Evolutionary conservation across 78 protist genomes (phyloP).

Genomic region (Emiliania huxleyi): DNA sequence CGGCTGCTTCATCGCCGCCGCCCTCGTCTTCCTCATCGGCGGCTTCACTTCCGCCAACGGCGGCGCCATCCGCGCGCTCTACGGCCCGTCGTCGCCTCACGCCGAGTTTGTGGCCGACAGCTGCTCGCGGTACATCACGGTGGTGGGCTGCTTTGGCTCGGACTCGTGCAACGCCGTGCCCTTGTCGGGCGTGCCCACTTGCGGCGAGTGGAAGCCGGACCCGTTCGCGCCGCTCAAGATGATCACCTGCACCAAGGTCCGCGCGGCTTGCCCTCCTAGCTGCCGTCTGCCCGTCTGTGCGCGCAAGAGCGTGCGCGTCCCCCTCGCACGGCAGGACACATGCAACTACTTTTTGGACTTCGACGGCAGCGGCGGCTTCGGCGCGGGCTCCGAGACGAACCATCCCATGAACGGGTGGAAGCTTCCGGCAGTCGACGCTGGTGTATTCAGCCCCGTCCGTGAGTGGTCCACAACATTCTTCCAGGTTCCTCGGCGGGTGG

Average conservation of each 20-base stretch:
- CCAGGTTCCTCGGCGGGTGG: constrained; percentile 14
- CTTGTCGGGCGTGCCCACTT: not conserved
- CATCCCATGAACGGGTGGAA: not conserved
- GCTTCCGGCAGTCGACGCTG: too few relatives aligned
- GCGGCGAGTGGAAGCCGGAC: constrained; percentile 35
- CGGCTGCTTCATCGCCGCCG: not conserved
- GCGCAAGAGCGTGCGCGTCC: too few relatives aligned
- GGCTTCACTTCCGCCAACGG: not conserved
- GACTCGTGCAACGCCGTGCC: not conserved
- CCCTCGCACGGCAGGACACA: too few relatives aligned
- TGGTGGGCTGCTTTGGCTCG: not conserved
- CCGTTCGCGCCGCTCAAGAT: not conserved
- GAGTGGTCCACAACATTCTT: too few relatives aligned
- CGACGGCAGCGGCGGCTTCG: not conserved
- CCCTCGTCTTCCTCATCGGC: not conserved
- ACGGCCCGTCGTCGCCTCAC: not conserved
- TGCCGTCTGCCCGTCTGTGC: too few relatives aligned
- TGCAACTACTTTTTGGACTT: not conserved
- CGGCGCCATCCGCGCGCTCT: constrained; percentile 8
- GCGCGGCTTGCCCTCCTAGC: too few relatives aligned
- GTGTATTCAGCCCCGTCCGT: too few relatives aligned
- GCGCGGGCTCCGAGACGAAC: not conserved
- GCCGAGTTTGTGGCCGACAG: constrained; percentile 23
- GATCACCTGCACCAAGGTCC: not conserved
- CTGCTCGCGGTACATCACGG: not conserved